Evolutionary conservation across 768 basidiomycete species (phyloP), one percentile per base, ranked within the genome.

Genomic region (Amanita phalloides): DNA sequence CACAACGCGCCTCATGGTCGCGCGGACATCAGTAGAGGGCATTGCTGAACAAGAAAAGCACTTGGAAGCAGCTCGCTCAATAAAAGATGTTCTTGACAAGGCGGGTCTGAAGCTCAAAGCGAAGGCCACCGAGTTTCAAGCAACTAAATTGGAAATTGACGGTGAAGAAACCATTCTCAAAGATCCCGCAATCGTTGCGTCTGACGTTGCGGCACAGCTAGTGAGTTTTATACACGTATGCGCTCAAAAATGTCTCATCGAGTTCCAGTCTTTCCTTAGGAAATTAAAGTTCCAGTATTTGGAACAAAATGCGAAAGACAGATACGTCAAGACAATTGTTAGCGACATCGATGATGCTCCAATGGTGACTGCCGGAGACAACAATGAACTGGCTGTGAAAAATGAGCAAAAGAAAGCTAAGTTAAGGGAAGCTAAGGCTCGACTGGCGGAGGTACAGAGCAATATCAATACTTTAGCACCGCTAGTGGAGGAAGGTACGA

Each of bases 281-380:
- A 88, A 88, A 59, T 78, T 93, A 25, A 94, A 94, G 66, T 91
- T 90, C 60, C 86, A 88, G 56, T 92, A 90, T 61, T 69, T 92
- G 14, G 90, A 95, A 60, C 88, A 91, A 64, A 88, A 91, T 57
- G 88, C 92, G 3, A 95, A 94, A 62, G 81, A 90, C 59, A 83
- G 86, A 65, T 94, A 93, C 60, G 75, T 92, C 58, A 85, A 86
- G 63, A 82, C 81, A 0, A 91, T 94, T 58, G 84, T 91, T 45
- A 88, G 83, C 61, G 86, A 92, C 55, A 81, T 79, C 50, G 82
- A 89, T 58, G 88, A 93, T 53, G 86, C 89, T 0, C 85, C 86
- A 2, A 78, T 82, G 53, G 79, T 92, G 37, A 85, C 84, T 4
- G 81, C 81, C 6, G 84, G 84, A n/a, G 82, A 85, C 55, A 93